A percentile compares a stretch with the other conserved stretches of the same genome.
Conservation (phyloP, 2,329 filamentous ascomycete genomes). For the Neoarthrinium moseri region DNA sequence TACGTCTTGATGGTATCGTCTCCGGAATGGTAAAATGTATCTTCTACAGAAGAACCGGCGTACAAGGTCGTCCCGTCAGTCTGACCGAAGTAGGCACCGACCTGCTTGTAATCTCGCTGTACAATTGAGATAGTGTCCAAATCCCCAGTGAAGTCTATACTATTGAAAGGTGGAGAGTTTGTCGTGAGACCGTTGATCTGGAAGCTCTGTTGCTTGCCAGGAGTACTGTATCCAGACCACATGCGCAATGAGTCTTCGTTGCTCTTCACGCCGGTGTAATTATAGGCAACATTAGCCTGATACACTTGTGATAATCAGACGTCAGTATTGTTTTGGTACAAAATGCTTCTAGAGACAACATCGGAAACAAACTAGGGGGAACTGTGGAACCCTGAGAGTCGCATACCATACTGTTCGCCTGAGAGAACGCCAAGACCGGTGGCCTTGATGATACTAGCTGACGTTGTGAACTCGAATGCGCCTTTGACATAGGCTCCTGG, state of each 20-base stretch:
- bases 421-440: constrained; percentile 34
- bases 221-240: constrained; percentile 23
- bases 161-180: constrained; percentile 34
- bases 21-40: constrained; percentile 34
- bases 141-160: constrained; percentile 27
- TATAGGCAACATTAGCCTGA: constrained; percentile 29
- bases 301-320: too few relatives aligned
- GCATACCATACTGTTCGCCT: constrained; percentile 36
- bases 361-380: too few relatives aligned
- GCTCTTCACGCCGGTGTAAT: constrained; percentile 26
- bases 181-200: constrained; percentile 26
- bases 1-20: constrained; percentile 37
- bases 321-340: too few relatives aligned
- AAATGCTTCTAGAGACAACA: too few relatives aligned
- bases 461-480: constrained; percentile 29
- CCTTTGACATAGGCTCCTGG: constrained; percentile 36
- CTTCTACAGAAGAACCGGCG: constrained; percentile 22
- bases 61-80: constrained; percentile 36
- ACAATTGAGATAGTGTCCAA: constrained; percentile 19
- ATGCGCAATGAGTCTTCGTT: constrained; percentile 28
- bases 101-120: constrained; percentile 35
- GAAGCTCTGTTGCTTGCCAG: constrained; percentile 20
- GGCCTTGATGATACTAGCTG: constrained; percentile 22
- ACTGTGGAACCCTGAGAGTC: too few relatives aligned
- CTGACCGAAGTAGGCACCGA: constrained; percentile 34